A percentile compares a stretch with the other conserved stretches of the same genome.
These are phyloP conservation scores for Trichoderma reesei DNA, from an alignment of 495 filamentous ascomycete species.

Conservation along the genomic window DNA sequence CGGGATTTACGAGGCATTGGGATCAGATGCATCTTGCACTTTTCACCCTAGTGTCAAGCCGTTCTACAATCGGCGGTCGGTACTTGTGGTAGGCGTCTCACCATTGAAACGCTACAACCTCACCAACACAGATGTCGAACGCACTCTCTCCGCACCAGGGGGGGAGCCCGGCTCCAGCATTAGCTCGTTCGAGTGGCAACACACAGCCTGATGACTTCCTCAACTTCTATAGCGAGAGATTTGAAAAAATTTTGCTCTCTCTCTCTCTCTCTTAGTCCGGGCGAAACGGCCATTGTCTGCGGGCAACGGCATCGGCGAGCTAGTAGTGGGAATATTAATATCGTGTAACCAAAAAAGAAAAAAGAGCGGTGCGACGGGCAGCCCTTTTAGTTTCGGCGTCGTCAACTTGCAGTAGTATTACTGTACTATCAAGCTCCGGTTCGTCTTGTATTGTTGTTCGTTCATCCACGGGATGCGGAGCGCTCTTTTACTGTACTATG, in stretches of 20 bases:
- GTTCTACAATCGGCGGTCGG: neutral
- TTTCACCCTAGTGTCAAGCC: neutral
- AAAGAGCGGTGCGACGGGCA: too few species aligned
- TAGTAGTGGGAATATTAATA: neutral
- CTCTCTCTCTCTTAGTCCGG: neutral
- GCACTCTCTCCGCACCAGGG: constrained; percentile 2
- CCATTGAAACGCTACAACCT: constrained; percentile 6
- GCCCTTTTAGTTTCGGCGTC: too few species aligned
- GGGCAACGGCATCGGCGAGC: neutral
- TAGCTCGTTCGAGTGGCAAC: neutral
- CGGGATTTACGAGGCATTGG: too few species aligned
- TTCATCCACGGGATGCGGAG: too few species aligned
- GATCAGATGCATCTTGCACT: neutral
- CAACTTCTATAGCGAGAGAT: too few species aligned
- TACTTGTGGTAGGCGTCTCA: neutral
- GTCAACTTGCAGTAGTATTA: too few species aligned
- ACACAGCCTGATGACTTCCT: neutral
- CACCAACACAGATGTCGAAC: constrained; percentile 4
- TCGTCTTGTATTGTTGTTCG: too few species aligned
- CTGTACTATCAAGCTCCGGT: too few species aligned
- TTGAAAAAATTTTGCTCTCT: too few species aligned
- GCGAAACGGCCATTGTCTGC: too few species aligned
- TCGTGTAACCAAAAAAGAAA: too few species aligned
- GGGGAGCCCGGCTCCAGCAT: neutral
- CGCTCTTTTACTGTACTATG: too few species aligned